A percentile compares a stretch with the other conserved stretches of the same genome.
These are phyloP conservation scores for Discostella pseudostelligera DNA, from an alignment of 108 stramenopile species.

Conservation along the genomic window DNA sequence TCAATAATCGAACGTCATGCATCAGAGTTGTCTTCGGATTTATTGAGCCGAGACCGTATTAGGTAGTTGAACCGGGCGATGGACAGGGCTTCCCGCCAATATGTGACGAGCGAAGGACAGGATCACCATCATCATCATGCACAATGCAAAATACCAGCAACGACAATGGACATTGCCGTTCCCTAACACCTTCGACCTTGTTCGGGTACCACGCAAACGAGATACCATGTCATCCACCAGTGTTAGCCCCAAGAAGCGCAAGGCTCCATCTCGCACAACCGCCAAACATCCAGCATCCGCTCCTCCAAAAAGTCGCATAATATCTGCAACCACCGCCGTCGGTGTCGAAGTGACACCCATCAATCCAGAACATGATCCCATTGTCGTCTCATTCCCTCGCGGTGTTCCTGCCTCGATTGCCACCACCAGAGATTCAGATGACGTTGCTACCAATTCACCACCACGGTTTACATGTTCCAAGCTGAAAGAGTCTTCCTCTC, in stretches of 20 bases:
- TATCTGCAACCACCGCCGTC: neutral
- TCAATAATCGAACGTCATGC: too few species aligned
- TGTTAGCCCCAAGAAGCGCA: neutral
- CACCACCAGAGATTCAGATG: conserved; percentile 1
- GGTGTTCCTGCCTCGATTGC: conserved; percentile 54
- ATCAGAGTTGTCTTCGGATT: too few species aligned
- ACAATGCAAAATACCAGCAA: too few species aligned
- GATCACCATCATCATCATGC: too few species aligned
- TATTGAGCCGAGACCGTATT: too few species aligned
- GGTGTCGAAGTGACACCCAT: conserved; percentile 22
- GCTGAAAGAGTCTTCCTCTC: conserved; percentile 28
- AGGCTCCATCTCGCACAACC: neutral
- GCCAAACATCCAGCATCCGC: neutral
- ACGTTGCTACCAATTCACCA: conserved; percentile 3
- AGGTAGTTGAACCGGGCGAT: too few species aligned
- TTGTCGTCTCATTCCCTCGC: conserved; percentile 78
- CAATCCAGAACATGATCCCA: conserved; percentile 51
- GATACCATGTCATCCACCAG: neutral
- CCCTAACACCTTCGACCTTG: neutral
- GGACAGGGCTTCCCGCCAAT: too few species aligned
- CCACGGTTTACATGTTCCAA: conserved; percentile 44
- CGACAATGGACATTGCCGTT: too few species aligned
- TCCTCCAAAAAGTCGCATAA: neutral
- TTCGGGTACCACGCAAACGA: neutral
- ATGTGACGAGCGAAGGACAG: too few species aligned